Evolutionary conservation across 2,329 filamentous ascomycete species (phyloP).

Genomic region (Cryphonectria naterciae): DNA sequence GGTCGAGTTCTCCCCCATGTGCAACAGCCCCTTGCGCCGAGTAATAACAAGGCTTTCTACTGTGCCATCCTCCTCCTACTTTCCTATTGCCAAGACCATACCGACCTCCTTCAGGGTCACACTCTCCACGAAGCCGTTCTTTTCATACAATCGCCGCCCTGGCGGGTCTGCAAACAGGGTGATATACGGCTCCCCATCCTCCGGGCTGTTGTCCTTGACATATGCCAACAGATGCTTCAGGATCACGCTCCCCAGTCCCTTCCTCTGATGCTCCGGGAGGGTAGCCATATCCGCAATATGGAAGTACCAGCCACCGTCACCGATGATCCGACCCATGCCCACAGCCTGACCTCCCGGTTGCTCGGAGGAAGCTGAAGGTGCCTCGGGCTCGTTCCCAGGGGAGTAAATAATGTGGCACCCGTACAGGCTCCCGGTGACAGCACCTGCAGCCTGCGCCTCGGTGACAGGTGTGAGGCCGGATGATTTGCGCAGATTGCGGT

Average conservation of each 20-base stretch:
- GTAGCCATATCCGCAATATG: slow-evolving; percentile 55
- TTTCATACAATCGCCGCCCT: slow-evolving; percentile 48
- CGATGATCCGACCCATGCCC: slow-evolving; percentile 55
- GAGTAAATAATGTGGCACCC: slow-evolving; percentile 45
- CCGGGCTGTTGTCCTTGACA: slow-evolving; percentile 45
- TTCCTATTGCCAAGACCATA: slow-evolving; percentile 36
- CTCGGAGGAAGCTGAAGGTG: background rate
- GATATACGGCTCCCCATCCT: slow-evolving; percentile 44
- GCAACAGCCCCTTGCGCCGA: too few relatives aligned
- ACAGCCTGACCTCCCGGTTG: slow-evolving; percentile 32
- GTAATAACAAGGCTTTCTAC: too few relatives aligned
- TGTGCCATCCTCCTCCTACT: background rate
- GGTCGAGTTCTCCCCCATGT: too few relatives aligned
- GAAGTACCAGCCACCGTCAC: slow-evolving; percentile 57
- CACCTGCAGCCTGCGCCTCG: slow-evolving; percentile 41
- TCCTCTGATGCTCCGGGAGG: slow-evolving; percentile 51
- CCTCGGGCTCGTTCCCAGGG: background rate
- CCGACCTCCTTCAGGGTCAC: slow-evolving; percentile 41
- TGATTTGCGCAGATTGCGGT: slow-evolving; percentile 43
- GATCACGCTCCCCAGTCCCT: slow-evolving; percentile 50
- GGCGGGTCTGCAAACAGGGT: slow-evolving; percentile 50
- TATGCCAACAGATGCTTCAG: slow-evolving; percentile 47
- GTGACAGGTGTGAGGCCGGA: slow-evolving; percentile 44
- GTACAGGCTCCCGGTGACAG: slow-evolving; percentile 46
- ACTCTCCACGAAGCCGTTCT: slow-evolving; percentile 50